Evolutionary conservation across 148 eudicot species (phyloP), one percentile per base, ranked within the genome.

Genomic region (Nyssa sinensis): DNA sequence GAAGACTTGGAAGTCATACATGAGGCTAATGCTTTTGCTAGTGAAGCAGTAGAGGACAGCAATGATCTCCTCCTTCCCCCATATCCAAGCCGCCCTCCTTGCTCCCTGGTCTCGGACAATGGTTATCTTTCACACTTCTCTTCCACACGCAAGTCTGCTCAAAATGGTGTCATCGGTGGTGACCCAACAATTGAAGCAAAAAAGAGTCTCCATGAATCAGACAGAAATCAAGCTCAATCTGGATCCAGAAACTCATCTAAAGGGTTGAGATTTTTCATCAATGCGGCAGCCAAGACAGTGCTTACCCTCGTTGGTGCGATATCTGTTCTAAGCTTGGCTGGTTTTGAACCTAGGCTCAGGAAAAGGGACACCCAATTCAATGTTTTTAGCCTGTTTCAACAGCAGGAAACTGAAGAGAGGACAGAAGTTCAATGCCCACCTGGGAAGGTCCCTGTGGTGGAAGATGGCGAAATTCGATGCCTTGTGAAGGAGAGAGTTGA

Each of bases 401-500:
- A 66, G 67, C 71, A 57, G 31, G 77, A 65, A 55, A 44, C 53
- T 27, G 73, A 80, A 68, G 84, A 71, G 62, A 83, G 62, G 81
- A 76, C 70, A 73, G 16, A 19, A 55, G 72, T 66, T n/a, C 75
- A 69, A 10, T 94, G 97, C 49, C 96, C 97, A 0, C 88, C 93
- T 3, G 96, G 97, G 31, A 95, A 82, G 81, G 91, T 93, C 24
- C 82, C 84, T 11, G 89, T 95, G 62, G 60, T 84, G 61, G 97
- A 92, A 75, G 82, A 77, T 80, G 91, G 98, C 17, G 92, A 86
- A 74, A 66, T 81, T 57, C 81, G 85, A 29, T 94, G 97, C 86
- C 74, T 94, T 72, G 98, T 94, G 83, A 95, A 92, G 70, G 98
- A 95, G 78, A 89, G 99, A 81, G 97, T 95, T 71, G 97, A 95